Conservation (phyloP, 2,329 filamentous ascomycete species). For the Xylaria sp. region DNA sequence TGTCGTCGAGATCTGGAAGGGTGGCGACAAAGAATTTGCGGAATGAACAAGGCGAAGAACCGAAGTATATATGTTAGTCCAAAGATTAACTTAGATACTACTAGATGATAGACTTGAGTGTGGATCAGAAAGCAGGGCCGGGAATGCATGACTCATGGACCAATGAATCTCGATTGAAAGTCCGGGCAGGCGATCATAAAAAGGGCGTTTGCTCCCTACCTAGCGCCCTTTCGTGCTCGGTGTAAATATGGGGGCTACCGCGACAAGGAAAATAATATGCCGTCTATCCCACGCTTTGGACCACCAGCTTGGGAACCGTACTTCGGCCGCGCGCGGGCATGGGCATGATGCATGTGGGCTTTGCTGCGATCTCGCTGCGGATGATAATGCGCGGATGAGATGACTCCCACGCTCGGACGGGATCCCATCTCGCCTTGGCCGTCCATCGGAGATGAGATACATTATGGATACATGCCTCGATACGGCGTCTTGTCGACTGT, state of each 20-base stretch:
- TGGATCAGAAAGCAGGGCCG: conserved; percentile 35
- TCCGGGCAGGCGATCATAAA: conserved; percentile 25
- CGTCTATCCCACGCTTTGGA: conserved; percentile 21
- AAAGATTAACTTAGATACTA: background rate
- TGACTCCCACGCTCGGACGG: background rate
- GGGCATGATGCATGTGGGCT: conserved; percentile 25
- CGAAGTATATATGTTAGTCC: conserved; percentile 35
- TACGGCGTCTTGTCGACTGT: conserved; percentile 24
- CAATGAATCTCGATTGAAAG: conserved; percentile 30
- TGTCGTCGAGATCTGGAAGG: conserved; percentile 10
- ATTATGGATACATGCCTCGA: conserved; percentile 13
- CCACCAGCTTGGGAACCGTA: conserved; percentile 14
- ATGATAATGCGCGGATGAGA: background rate
- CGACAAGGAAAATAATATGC: conserved; percentile 23
- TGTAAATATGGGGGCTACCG: conserved; percentile 22
- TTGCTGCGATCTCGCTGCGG: conserved; percentile 31
- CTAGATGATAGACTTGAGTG: conserved; percentile 1
- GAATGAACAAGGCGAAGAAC: conserved; percentile 4
- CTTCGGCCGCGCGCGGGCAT: conserved; percentile 10
- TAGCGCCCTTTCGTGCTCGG: conserved; percentile 20
- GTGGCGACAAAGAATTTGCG: conserved; percentile 19
- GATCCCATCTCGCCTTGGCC: conserved; percentile 11
- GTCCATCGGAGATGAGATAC: conserved; percentile 13
- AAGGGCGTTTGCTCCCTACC: conserved; percentile 33
- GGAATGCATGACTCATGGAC: conserved; percentile 34